Evolutionary conservation across 768 basidiomycete genomes (phyloP).

Genomic region (Crepidotus variabilis): DNA sequence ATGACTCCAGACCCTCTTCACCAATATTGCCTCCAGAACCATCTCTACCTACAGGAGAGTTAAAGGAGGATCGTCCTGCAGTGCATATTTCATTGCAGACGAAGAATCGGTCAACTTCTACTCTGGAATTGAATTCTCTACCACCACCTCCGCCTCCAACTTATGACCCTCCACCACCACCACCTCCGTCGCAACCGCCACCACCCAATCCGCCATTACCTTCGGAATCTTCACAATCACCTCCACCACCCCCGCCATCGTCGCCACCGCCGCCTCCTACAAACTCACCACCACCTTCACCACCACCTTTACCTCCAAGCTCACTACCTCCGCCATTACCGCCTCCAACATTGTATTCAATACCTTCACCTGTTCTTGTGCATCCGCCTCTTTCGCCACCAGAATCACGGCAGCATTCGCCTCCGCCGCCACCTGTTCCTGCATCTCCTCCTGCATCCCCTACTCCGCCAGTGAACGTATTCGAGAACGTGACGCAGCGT

Average conservation of each 20-base stretch:
- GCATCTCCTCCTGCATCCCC: not conserved
- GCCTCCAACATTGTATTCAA: conserved; percentile 1
- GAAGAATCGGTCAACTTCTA: conserved; percentile 17
- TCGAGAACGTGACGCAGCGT: too few species aligned
- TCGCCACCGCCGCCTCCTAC: conserved; percentile 22
- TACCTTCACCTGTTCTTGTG: conserved; percentile 1
- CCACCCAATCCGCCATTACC: conserved; percentile 26
- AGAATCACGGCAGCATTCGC: not conserved
- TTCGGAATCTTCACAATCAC: conserved; percentile 29
- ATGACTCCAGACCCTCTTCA: conserved; percentile 13
- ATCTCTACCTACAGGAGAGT: conserved; percentile 16
- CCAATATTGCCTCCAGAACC: conserved; percentile 23
- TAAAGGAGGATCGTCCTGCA: conserved; percentile 22
- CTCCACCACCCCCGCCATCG: conserved; percentile 31
- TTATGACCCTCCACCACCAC: conserved; percentile 16
- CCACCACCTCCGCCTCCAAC: conserved; percentile 14
- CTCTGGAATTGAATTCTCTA: conserved; percentile 9
- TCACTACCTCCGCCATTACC: conserved; percentile 9
- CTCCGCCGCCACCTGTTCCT: not conserved
- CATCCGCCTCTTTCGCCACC: conserved; percentile 8
- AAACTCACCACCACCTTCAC: conserved; percentile 22
- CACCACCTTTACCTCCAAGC: conserved; percentile 9
- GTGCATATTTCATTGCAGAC: conserved; percentile 25
- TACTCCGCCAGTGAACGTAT: not conserved
- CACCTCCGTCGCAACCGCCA: conserved; percentile 24